Percentiles rank a stretch among this genome's conserved stretches.
phyloP scores from a whole-genome alignment of 139 green algal genomes.

The Gonium pectorale region DNA sequence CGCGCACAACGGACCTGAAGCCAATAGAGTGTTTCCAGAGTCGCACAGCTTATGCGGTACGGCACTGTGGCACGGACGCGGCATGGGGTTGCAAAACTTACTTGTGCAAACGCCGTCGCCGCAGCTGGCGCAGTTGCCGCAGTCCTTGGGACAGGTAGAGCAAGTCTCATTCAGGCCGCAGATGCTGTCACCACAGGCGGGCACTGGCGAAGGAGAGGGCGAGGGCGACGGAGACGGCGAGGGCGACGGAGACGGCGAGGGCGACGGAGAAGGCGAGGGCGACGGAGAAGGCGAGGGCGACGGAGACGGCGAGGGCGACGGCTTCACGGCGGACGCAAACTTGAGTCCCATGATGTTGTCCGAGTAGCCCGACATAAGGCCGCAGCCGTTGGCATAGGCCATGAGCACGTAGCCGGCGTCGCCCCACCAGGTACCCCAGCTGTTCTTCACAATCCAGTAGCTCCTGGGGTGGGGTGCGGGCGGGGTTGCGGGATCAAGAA shows the following conservation, averaged over 20 bases:
- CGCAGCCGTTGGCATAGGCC: not conserved
- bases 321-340: not conserved
- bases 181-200: not conserved
- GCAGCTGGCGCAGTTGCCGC: not conserved
- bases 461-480: constrained; percentile 33
- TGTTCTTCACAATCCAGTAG: constrained; percentile 97
- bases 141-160: not conserved
- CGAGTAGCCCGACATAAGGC: not conserved
- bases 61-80: not conserved
- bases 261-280: not conserved
- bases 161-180: constrained; percentile 14
- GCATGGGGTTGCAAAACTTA: not conserved
- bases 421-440: constrained; percentile 90
- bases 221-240: not conserved
- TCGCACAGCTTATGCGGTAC: not conserved
- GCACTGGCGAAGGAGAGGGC: not conserved
- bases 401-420: constrained; percentile 85
- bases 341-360: constrained; percentile 3
- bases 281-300: not conserved
- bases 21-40: not conserved
- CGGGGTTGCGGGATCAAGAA: not conserved
- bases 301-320: not conserved
- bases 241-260: not conserved
- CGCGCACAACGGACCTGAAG: not conserved
- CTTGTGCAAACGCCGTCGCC: constrained; percentile 23